Evolutionary conservation across 1,139 yeast species (phyloP), one percentile per base, ranked within the genome.

Genomic region (Magnusiomyces ingens): DNA sequence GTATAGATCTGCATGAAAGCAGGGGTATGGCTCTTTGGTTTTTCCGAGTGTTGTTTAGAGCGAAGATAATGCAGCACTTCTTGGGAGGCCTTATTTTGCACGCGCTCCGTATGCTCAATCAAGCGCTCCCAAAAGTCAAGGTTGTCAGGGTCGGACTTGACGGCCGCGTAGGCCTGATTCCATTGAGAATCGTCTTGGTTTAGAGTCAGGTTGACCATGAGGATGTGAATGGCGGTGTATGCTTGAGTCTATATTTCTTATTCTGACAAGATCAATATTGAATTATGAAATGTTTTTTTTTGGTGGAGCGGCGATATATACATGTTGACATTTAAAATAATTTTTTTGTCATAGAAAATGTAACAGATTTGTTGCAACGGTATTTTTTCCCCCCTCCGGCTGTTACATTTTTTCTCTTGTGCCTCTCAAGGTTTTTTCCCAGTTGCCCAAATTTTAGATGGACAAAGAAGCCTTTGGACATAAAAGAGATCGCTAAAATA

Each of bases 121-220:
- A 81, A 65, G 10, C 67, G 63, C 60, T 78, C 75, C 87, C 88
- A 82, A 42, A 70, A 65, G 15, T 64, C 63, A 35, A 80, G 69
- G 58, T 74, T 72, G 52, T 78, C 77, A 0, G 84, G 80, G 46
- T 63, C 62, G 1, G 55, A 48, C 22, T 56, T 55, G 22, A 60
- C 62, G 2, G 60, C 58, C 13, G 58, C 61, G 21, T 45, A 50
- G 17, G 64, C 64, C 38, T 46, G 44, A 32, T 49, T 53, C 63
- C 63, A 61, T 10, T 51, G 52, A 21, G 57, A 51, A 40, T 54
- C 58, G 17, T 55, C 55, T 17, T 52, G 51, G 12, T 55, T 55
- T 11, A 54, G 48, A 35, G 45, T 35, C 12, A 53, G 45, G 17
- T 36, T 36, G n/a, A 36, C 40, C 40, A 36, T 36, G n/a, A 36